Conservation (phyloP, 2,329 filamentous ascomycete genomes). For the Cadophora luteo-olivacea region DNA sequence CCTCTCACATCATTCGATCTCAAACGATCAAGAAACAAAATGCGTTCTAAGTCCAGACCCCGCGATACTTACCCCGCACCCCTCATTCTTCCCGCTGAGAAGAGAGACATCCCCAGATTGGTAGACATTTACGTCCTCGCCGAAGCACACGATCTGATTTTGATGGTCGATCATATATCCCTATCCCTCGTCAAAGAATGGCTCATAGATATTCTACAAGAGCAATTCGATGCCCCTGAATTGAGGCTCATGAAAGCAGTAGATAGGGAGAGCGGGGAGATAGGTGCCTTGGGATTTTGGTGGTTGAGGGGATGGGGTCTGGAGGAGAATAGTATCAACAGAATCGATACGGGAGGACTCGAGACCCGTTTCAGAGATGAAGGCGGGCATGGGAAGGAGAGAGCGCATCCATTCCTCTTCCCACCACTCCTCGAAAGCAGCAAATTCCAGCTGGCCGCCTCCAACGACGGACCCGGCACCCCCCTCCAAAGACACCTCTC, state of each 20-base stretch:
- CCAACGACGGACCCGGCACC: neutral
- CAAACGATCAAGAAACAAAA: neutral
- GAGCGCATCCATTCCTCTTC: neutral
- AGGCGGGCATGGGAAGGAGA: neutral
- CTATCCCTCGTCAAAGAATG: neutral
- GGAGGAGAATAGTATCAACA: neutral
- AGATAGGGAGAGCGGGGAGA: neutral
- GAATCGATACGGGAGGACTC: neutral
- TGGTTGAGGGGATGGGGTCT: conserved; percentile 2
- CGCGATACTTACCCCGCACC: neutral
- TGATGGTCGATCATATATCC: neutral
- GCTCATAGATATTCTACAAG: neutral
- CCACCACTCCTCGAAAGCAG: neutral
- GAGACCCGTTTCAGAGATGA: neutral
- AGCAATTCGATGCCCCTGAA: neutral
- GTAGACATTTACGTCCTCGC: neutral
- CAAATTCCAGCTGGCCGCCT: neutral
- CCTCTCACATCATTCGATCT: neutral
- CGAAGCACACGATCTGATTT: neutral
- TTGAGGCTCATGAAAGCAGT: conserved; percentile 4
- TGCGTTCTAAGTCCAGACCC: neutral
- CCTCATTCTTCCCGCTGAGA: neutral
- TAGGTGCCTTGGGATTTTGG: neutral
- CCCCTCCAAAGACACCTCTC: conserved; percentile 2
- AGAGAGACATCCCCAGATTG: neutral